A percentile compares a stretch with the other conserved stretches of the same genome.
phyloP scores from a whole-genome alignment of 1,284 basidiomycete species.

The Ceratobasidium sp. region DNA sequence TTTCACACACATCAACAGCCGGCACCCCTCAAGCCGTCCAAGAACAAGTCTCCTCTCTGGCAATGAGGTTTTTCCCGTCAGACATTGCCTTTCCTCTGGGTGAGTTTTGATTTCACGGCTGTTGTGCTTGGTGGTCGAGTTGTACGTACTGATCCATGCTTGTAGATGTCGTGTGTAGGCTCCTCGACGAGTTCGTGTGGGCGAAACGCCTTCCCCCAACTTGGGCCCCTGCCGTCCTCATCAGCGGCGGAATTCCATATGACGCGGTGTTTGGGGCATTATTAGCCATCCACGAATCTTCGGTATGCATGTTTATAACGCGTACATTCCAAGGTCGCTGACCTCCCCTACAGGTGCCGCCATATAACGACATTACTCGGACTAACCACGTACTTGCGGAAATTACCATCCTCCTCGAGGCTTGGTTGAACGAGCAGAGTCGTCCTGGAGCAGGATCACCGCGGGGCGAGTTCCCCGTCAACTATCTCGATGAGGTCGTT shows the following conservation, averaged over 20 bases:
- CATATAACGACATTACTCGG: slow-evolving; percentile 74
- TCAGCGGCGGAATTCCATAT: slow-evolving; percentile 79
- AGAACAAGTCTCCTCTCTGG: slow-evolving; percentile 74
- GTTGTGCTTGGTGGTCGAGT: background rate
- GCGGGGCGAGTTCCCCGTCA: slow-evolving; percentile 47
- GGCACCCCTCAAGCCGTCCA: slow-evolving; percentile 70
- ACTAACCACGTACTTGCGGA: slow-evolving; percentile 80
- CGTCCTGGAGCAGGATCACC: slow-evolving; percentile 67
- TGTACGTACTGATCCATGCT: background rate
- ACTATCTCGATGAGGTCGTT: slow-evolving; percentile 44
- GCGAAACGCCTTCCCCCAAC: slow-evolving; percentile 72
- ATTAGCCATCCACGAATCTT: slow-evolving; percentile 87
- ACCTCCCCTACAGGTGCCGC: slow-evolving; percentile 71
- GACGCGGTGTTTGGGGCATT: slow-evolving; percentile 84
- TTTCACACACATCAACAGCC: slow-evolving; percentile 60
- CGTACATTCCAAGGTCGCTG: background rate
- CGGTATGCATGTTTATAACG: slow-evolving; percentile 60
- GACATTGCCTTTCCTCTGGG: slow-evolving; percentile 89
- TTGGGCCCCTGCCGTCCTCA: slow-evolving; percentile 82
- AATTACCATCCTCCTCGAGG: slow-evolving; percentile 75
- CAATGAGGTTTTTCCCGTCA: slow-evolving; percentile 88
- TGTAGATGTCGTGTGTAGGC: slow-evolving; percentile 72
- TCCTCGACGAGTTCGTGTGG: slow-evolving; percentile 76
- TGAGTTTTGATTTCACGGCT: slow-evolving; percentile 53
- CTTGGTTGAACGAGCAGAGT: slow-evolving; percentile 79